Evolutionary conservation across 1,284 basidiomycete genomes (phyloP), one percentile per base, ranked within the genome.

Genomic region (Ceratobasidium sp.): DNA sequence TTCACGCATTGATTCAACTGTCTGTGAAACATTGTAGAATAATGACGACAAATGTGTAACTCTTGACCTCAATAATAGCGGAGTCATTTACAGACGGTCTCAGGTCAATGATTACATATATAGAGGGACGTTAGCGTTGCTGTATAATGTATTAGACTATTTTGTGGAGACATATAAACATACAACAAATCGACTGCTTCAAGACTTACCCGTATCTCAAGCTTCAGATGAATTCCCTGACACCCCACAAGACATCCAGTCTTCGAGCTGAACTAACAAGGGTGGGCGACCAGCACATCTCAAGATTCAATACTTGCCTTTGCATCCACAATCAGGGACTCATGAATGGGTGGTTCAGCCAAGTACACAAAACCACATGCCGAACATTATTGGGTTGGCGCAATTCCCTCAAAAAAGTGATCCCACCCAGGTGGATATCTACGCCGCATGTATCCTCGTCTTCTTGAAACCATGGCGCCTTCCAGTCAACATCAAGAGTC

Each of bases 381-480:
- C 67, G 6, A 69, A 56, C 33, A 73, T 77, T 15, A 40, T 77
- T 33, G 76, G 76, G 3, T 44, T n/a, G n/a, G n/a, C 42, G 5
- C 67, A 23, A 1, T 69, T 77, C 26, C 64, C 76, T 46, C 33
- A 40, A 10, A 75, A 18, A 33, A 66, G 67, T 28, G 76, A 69
- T 69, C 66, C 66, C 33, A 66, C 44, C 3, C 33, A 55, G 39
- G n/a, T 9, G 1, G n/a, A 77, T 23, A 39, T 70, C 10, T 77
- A 77, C 42, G 42, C 33, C 46, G 33, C 44, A 23, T 51, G 28
- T 7, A 53, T 77, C 20, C 76, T 77, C 7, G 51, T 61, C 4
- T 42, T 77, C 4, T 51, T 77, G 2, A 77, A 77, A 46, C 76
- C 76, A 2, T 77, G 76, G 76, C 28, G 76, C 3, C 4, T 4